Conservation (phyloP, 2,329 filamentous ascomycete genomes). For the Xylariaceae sp. region DNA sequence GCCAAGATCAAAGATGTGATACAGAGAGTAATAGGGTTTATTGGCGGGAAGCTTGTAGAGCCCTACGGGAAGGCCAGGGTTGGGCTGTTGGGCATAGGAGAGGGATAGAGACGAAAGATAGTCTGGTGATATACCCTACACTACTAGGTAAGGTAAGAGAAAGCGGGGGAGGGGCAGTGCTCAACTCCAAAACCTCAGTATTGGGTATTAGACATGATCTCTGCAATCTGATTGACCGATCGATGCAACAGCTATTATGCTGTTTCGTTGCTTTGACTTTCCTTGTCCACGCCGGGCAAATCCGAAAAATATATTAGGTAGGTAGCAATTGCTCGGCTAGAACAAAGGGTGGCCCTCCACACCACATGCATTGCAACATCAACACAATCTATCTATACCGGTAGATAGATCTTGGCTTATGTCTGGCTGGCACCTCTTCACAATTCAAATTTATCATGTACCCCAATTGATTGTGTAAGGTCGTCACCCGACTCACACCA, state of each 20-base stretch:
- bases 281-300: not conserved
- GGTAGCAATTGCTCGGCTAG: too few relatives aligned
- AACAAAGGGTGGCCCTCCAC: too few relatives aligned
- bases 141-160: not conserved
- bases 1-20: too few relatives aligned
- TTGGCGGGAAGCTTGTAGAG: too few relatives aligned
- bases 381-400: too few relatives aligned
- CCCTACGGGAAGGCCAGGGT: too few relatives aligned
- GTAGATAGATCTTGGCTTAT: too few relatives aligned
- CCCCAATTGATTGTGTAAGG: too few relatives aligned
- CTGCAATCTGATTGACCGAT: slow-evolving; percentile 9
- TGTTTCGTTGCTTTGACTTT: not conserved
- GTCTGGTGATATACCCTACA: not conserved
- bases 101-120: not conserved
- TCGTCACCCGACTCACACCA: slow-evolving; percentile 14
- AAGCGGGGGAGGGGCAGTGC: slow-evolving; percentile 22
- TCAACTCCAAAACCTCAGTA: slow-evolving; percentile 1
- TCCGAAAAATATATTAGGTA: too few relatives aligned
- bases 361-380: too few relatives aligned
- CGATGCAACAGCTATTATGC: too few relatives aligned
- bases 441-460: not conserved
- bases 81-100: not conserved
- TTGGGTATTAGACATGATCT: not conserved
- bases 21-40: too few relatives aligned
- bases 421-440: slow-evolving; percentile 8